Evolutionary conservation across 106 monocot genomes (phyloP).

Genomic region (Allium cepa): DNA sequence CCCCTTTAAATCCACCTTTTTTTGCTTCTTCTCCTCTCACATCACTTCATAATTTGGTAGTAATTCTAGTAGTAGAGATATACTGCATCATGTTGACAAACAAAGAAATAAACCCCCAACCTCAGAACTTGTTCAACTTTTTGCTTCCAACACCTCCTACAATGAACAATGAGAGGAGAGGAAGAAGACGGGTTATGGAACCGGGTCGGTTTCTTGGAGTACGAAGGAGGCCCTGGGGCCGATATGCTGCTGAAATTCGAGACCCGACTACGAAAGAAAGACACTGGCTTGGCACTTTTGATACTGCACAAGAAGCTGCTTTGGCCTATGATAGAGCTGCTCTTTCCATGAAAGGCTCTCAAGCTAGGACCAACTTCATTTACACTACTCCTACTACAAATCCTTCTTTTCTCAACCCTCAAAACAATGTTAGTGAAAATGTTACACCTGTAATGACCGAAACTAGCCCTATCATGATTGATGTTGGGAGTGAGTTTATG

Average conservation of each 20-base stretch:
- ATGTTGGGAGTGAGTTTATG: not conserved
- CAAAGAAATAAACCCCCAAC: not conserved
- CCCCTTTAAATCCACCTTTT: no score
- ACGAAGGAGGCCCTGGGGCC: slow-evolving; percentile 52
- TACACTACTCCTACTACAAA: slow-evolving; percentile 17
- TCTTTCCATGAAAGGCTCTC: slow-evolving; percentile 52
- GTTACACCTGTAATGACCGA: not conserved
- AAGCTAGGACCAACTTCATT: slow-evolving; percentile 64
- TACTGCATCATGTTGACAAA: not conserved
- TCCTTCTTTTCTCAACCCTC: slow-evolving; percentile 5
- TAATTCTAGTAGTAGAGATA: no score
- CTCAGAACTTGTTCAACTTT: not conserved
- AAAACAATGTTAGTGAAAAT: not conserved
- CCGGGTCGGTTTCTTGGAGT: slow-evolving; percentile 67
- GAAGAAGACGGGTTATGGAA: slow-evolving; percentile 37
- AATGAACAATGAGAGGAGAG: slow-evolving; percentile 8
- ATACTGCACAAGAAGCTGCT: slow-evolving; percentile 60
- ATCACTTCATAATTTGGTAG: no score
- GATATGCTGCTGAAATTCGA: slow-evolving; percentile 64
- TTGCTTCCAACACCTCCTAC: not conserved
- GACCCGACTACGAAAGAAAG: slow-evolving; percentile 58
- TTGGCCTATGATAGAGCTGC: slow-evolving; percentile 61
- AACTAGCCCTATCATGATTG: not conserved
- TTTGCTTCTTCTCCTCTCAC: no score
- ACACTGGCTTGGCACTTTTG: slow-evolving; percentile 67